These are phyloP conservation scores for Gymnopus androsaceus DNA, from an alignment of 1,284 basidiomycete species.

Conservation along the genomic window DNA sequence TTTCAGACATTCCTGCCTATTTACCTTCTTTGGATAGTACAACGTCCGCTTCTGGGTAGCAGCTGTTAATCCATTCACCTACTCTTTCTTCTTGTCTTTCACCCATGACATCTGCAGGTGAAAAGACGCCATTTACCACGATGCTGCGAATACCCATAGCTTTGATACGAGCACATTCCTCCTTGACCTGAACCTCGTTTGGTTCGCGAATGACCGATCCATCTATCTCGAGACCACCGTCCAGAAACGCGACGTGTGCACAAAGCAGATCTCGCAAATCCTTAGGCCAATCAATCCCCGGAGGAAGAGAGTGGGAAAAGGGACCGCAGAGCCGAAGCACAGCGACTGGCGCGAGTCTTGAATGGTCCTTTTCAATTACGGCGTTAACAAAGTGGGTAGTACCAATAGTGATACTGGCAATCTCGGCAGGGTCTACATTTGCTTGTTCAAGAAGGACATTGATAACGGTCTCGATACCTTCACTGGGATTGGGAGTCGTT, in stretches of 20 bases:
- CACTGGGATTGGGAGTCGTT: conserved; percentile 36
- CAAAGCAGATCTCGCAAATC: conserved; percentile 33
- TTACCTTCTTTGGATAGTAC: conserved; percentile 33
- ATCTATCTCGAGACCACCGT: conserved; percentile 55
- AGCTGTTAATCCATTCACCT: conserved; percentile 42
- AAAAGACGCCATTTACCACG: conserved; percentile 52
- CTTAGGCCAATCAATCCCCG: conserved; percentile 38
- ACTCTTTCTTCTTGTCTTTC: conserved; percentile 49
- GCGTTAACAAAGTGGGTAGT: conserved; percentile 55
- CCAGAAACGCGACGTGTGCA: conserved; percentile 23
- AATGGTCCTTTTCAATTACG: conserved; percentile 49
- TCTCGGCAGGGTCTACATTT: conserved; percentile 21
- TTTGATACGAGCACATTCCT: conserved; percentile 39
- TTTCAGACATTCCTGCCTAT: background rate
- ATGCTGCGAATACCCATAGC: conserved; percentile 42
- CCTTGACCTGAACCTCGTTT: conserved; percentile 40
- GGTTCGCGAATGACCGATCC: conserved; percentile 46
- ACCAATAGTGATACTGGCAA: conserved; percentile 38
- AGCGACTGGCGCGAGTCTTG: conserved; percentile 51
- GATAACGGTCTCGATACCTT: conserved; percentile 36
- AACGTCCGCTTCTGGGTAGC: conserved; percentile 41
- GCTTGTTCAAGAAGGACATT: conserved; percentile 28
- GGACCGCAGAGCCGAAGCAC: conserved; percentile 53
- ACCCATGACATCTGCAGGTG: conserved; percentile 44
- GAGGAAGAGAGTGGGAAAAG: conserved; percentile 43